Percentiles rank a stretch among this genome's conserved stretches.
Evolutionary conservation across 148 eudicot species (phyloP).

Genomic region (Camellia granthamiana): DNA sequence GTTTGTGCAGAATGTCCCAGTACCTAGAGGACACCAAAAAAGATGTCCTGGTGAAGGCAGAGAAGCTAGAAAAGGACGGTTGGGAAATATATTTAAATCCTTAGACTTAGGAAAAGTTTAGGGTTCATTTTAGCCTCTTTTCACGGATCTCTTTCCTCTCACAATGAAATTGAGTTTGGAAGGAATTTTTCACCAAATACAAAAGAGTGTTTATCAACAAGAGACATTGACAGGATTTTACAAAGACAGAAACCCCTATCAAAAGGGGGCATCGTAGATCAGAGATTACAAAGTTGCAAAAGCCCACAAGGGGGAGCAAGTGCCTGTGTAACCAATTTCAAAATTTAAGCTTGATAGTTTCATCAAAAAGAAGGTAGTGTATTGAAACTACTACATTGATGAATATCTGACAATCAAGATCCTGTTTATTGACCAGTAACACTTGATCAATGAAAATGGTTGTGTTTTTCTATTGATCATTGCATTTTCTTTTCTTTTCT

Average conservation of each 20-base stretch:
- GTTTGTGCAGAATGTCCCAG: slow-evolving; percentile 6
- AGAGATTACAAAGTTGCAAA: too few species aligned
- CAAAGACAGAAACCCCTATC: background rate
- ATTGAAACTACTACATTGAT: too few species aligned
- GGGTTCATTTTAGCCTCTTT: background rate
- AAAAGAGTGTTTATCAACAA: background rate
- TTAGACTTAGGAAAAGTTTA: background rate
- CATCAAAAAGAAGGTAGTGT: too few species aligned
- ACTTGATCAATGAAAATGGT: too few species aligned
- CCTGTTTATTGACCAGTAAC: too few species aligned
- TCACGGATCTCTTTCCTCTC: background rate
- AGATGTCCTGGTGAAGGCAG: slow-evolving; percentile 8
- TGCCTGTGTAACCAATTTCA: too few species aligned
- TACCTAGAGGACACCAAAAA: slow-evolving; percentile 8
- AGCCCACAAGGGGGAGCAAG: too few species aligned
- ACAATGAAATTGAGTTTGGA: background rate
- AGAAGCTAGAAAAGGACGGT: slow-evolving; percentile 11
- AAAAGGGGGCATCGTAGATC: background rate
- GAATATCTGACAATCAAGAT: too few species aligned
- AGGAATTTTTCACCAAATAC: background rate
- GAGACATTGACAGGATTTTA: background rate
- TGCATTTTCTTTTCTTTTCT: too few species aligned
- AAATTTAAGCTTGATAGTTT: too few species aligned
- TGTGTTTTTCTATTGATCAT: too few species aligned
- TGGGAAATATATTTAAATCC: slow-evolving; percentile 8